Conservation (phyloP, 2,329 filamentous ascomycete species). For the Monosporascus sp. region DNA sequence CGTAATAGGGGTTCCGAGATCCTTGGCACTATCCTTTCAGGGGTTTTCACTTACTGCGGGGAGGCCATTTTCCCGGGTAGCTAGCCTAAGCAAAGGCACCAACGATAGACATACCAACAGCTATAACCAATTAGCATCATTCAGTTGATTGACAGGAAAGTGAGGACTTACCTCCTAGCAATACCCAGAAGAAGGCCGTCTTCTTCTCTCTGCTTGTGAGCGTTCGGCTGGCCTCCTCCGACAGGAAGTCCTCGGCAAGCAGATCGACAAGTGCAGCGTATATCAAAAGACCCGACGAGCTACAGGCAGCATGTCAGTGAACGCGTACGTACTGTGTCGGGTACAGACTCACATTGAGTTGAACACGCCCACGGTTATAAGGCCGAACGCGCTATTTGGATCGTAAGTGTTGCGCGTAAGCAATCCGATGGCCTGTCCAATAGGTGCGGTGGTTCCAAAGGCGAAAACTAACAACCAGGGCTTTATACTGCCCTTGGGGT, state of each 20-base stretch:
- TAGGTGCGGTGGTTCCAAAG: conserved; percentile 58
- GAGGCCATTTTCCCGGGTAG: not conserved
- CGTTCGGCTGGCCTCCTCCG: conserved; percentile 44
- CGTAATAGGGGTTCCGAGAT: too few species aligned
- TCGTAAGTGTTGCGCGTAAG: conserved; percentile 52
- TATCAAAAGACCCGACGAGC: conserved; percentile 54
- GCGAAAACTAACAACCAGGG: conserved; percentile 58
- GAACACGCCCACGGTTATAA: conserved; percentile 60
- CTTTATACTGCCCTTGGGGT: conserved; percentile 47
- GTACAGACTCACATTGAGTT: conserved; percentile 52
- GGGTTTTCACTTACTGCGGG: not conserved
- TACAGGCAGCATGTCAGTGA: conserved; percentile 16
- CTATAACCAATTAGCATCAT: conserved; percentile 20
- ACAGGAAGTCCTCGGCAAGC: conserved; percentile 60
- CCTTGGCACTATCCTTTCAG: not conserved
- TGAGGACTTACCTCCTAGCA: conserved; percentile 41
- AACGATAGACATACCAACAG: conserved; percentile 40
- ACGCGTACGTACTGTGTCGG: too few species aligned
- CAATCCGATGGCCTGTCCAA: conserved; percentile 60
- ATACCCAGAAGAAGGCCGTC: conserved; percentile 44
- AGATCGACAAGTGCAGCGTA: conserved; percentile 60
- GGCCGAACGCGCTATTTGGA: conserved; percentile 55
- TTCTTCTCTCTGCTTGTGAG: conserved; percentile 50
- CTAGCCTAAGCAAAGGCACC: conserved; percentile 38
- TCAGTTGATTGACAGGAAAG: not conserved